Evolutionary conservation across 495 filamentous ascomycete species (phyloP).

Genomic region (Aspergillus ostianus): DNA sequence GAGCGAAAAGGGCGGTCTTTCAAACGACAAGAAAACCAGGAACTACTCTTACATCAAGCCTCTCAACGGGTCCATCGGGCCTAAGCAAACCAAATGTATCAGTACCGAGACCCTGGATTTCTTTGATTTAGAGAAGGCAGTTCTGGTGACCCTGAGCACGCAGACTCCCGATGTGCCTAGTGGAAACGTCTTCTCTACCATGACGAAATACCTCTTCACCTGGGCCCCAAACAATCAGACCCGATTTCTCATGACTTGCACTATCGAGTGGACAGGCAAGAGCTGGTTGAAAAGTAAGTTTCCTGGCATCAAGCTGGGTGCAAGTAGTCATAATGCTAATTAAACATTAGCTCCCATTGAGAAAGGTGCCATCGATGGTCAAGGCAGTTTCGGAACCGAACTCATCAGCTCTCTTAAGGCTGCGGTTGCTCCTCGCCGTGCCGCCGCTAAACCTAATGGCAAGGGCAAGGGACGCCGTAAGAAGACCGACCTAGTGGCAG

Average conservation of each 20-base stretch:
- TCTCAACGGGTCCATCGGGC: constrained; percentile 77
- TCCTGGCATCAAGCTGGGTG: constrained; percentile 9
- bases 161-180: constrained; percentile 95
- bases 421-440: constrained; percentile 64
- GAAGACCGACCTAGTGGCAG: constrained; percentile 47
- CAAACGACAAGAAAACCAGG: constrained; percentile 67
- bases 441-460: constrained; percentile 40
- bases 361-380: constrained; percentile 90
- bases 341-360: constrained; percentile 76
- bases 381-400: constrained; percentile 74
- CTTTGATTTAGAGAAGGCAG: constrained; percentile 82
- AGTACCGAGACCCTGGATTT: constrained; percentile 78
- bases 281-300: constrained; percentile 92
- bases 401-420: constrained; percentile 69
- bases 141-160: constrained; percentile 73
- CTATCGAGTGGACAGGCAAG: constrained; percentile 95
- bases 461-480: constrained; percentile 51
- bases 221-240: constrained; percentile 88
- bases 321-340: constrained; percentile 18
- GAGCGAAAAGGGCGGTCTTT: constrained; percentile 75
- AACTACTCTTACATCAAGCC: constrained; percentile 91
- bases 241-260: constrained; percentile 77
- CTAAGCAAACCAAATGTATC: constrained; percentile 93
- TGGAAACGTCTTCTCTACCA: constrained; percentile 85
- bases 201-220: constrained; percentile 90